Evolutionary conservation across 139 green algal genomes (phyloP), one percentile per base, ranked within the genome.

Genomic region (Micromonas pusilla): DNA sequence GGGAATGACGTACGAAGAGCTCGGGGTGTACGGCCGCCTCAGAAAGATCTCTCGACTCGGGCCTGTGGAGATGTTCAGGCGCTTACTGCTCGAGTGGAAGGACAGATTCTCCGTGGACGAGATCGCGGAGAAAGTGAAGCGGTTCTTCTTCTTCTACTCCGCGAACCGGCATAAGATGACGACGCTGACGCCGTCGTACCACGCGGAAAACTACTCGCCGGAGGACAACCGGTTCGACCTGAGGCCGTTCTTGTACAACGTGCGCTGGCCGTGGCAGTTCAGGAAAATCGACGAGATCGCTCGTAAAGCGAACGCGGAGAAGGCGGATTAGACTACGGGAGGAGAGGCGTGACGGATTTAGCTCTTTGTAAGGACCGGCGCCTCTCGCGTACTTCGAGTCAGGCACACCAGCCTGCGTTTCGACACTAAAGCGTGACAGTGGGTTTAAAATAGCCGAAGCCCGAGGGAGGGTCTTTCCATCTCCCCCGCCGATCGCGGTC

Each of bases 111-210:
- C 57, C 23, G 71, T 72, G 4, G 32, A 63, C 4, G 64, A 85
- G 73, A 57, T 88, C 1, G 82, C 82, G 2, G 45, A 72, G 30
- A 87, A 93, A 82, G 93, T 97, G 19, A 97, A 98, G 85, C 74
- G 89, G 66, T 98, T 97, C 70, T 98, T 98, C 90, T 81, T 76
- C n/a, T 94, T 85, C 81, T 97, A 99, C 76, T 86, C 88, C 28
- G 93, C 96, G 45, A 98, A 98, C 83, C 85, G 95, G 37, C 95
- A 99, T 86, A 99, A 99, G 85, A 87, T 93, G 45, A 99, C 95
- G 0, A 94, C 92, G 3, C 81, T 99, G 4, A 98, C 95, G 36
- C 95, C 95, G 30, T 87, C 92, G 2, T 98, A 97, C 82, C 95
- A 99, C 80, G 95, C 94, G 1, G 94, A 97, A 79, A 91, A 74